Percentiles rank a stretch among this genome's conserved stretches.
Conservation (phyloP, 2,329 filamentous ascomycete species). For the Botrytis byssoidea region DNA sequence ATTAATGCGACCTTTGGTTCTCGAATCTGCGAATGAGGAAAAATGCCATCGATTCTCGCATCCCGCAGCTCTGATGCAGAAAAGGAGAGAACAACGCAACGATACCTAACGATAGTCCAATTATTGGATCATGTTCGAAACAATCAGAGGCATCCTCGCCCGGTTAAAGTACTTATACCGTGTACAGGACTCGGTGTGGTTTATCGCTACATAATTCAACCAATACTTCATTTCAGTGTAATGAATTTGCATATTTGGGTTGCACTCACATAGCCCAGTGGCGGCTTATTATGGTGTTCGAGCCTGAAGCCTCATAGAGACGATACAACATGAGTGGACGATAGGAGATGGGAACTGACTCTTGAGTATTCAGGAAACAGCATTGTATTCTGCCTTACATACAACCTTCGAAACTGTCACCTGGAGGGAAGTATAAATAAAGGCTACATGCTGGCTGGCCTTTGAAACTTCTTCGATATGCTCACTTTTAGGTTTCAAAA, state of each 20-base stretch:
- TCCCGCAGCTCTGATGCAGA: not conserved
- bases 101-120: not conserved
- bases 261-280: not conserved
- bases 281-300: not conserved
- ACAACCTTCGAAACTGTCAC: not conserved
- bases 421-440: not conserved
- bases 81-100: not conserved
- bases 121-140: not conserved
- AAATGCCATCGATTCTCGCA: not conserved
- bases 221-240: not conserved
- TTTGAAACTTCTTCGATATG: not conserved
- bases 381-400: not conserved
- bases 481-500: not conserved
- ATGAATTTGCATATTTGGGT: not conserved
- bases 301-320: not conserved
- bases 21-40: not conserved
- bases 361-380: not conserved
- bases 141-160: not conserved
- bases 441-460: not conserved
- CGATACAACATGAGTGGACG: not conserved
- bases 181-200: not conserved
- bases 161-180: not conserved
- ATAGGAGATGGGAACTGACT: not conserved
- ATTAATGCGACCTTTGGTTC: not conserved
- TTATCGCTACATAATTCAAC: not conserved